These are phyloP conservation scores for Prototheca cutis DNA, from an alignment of 163 green algal genomes.

Conservation along the genomic window DNA sequence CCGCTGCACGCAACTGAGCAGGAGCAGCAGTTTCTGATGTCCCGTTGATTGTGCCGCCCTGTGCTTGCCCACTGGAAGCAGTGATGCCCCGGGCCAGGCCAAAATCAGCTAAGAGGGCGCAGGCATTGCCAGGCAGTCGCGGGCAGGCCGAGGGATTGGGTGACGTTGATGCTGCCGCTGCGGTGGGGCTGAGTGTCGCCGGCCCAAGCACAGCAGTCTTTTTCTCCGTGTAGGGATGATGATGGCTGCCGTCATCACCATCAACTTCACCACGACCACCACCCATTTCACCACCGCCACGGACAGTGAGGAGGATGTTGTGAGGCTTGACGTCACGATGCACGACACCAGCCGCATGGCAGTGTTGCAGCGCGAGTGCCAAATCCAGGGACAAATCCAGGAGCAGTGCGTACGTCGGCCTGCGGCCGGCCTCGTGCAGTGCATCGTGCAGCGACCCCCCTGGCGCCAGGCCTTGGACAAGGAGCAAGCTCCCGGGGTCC, in stretches of 20 bases:
- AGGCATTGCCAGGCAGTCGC: background rate
- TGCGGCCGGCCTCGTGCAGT: conserved; percentile 15
- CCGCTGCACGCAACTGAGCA: no score
- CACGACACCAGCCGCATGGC: conserved; percentile 17
- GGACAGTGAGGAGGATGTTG: conserved; percentile 21
- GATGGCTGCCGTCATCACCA: background rate
- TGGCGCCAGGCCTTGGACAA: conserved; percentile 44
- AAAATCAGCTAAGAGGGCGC: conserved; percentile 51
- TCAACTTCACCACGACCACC: background rate
- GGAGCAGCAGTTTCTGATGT: no score
- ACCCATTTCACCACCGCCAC: background rate
- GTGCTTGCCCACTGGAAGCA: no score
- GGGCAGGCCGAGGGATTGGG: background rate
- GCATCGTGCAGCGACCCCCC: conserved; percentile 13
- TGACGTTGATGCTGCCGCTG: no score
- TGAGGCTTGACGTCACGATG: conserved; percentile 26
- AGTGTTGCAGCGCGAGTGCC: conserved; percentile 16
- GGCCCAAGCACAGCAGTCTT: background rate
- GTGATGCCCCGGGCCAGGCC: conserved; percentile 33
- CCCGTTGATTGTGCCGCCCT: no score
- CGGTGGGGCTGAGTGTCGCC: background rate
- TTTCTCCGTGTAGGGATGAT: background rate
- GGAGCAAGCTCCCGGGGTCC: conserved; percentile 37
- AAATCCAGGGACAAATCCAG: conserved; percentile 14
- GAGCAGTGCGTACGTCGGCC: conserved; percentile 6